phyloP scores from a whole-genome alignment of 257 asterid species.

The Solanum lignicaule region DNA sequence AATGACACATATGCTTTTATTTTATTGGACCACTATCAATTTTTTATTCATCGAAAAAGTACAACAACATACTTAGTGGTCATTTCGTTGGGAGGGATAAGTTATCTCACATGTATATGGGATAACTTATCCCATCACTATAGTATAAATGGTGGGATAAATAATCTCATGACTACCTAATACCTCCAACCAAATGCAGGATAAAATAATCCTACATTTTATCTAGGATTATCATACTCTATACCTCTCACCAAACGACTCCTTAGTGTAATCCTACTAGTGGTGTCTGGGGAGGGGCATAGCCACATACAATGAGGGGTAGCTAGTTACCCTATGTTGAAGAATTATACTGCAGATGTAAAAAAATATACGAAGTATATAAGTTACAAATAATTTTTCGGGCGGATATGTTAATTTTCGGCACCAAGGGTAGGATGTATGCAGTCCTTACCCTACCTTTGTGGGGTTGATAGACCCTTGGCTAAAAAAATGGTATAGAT shows the following conservation, averaged over 20 bases:
- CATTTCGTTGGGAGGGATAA: too few species aligned
- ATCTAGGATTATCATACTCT: too few species aligned
- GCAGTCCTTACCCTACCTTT: neutral
- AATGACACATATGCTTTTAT: neutral
- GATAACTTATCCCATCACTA: too few species aligned
- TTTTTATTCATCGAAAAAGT: neutral
- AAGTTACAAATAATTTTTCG: too few species aligned
- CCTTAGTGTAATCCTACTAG: neutral
- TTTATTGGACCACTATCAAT: neutral
- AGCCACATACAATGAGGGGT: neutral
- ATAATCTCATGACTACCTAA: too few species aligned
- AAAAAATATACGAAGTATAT: neutral
- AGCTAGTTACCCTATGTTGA: neutral
- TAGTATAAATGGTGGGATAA: too few species aligned
- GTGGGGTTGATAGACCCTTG: neutral
- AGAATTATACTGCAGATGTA: too few species aligned
- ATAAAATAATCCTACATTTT: too few species aligned
- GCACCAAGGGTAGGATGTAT: neutral
- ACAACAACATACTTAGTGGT: neutral
- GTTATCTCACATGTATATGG: too few species aligned
- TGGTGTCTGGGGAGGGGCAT: neutral
- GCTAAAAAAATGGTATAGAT: neutral
- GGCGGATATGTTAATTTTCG: too few species aligned
- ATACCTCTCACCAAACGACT: too few species aligned
- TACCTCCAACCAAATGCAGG: too few species aligned